Evolutionary conservation across 257 asterid species (phyloP), one percentile per base, ranked within the genome.

Genomic region (Solanum acaule): DNA sequence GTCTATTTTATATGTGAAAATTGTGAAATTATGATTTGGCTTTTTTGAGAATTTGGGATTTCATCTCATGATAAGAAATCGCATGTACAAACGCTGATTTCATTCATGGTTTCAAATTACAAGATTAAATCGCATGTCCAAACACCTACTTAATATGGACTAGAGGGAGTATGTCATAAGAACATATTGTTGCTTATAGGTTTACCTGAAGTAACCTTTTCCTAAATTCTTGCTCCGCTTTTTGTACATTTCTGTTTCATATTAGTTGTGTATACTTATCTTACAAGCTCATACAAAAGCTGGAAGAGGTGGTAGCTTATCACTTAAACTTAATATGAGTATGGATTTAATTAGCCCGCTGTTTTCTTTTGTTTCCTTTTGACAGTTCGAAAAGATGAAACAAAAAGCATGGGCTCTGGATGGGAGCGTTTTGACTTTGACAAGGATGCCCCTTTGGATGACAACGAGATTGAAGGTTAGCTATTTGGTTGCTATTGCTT

Each of bases 391-490:
- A 95, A 94, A 88, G 98, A 96, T 90, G 98, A 94, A 91, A 88
- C 92, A 25, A 93, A 91, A 77, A 95, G 98, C 83, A 95, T 91
- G 90, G 98, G 98, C 91, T 92, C 98, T 5, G 98, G 98, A 87
- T 96, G 99, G 99, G 99, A 96, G 93, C 93, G 98, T 37, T 96
- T 96, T 78, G 96, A 95, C 90, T 96, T 96, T 73, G 88, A 95
- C 91, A 92, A 92, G 94, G 98, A 96, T 90, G 99, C 99, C 56
- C 96, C 98, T 87, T 94, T 96, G 40, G 99, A 95, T 85, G 98
- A 95, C 77, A 98, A 95, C 90, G 98, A 95, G 91, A 90, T 95
- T 77, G 98, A 96, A 95, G 98, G 99, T 96, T 52, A 86, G 84
- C 84, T 27, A 27, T 52, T 52, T 52, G 63, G 63, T 52, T 76